Evolutionary conservation across 2,329 filamentous ascomycete genomes (phyloP), one percentile per base, ranked within the genome.

Genomic region (Metarhizium album): DNA sequence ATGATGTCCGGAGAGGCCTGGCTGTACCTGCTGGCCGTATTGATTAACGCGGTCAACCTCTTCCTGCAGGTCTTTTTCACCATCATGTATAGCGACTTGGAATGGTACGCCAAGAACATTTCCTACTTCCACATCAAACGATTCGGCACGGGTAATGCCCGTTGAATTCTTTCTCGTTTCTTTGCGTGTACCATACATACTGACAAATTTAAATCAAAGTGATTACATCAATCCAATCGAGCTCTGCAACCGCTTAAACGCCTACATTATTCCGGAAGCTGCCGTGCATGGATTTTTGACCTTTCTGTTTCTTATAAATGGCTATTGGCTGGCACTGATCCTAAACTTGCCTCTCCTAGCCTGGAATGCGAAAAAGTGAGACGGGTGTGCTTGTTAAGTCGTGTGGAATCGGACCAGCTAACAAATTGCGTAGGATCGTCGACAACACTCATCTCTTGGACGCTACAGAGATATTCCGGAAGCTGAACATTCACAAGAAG

Each of bases 201-300:
- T 33, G 45, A 5, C 16, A 3, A 14, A 13, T 13, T n/a, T n/a
- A n/a, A n/a, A 35, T 35, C 33, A 4, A 37, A 95, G 90, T 75
- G 93, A 98, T 75, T 98, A 98, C 74, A 98, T 98, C 76, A 98
- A 98, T 78, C 93, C 93, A 45, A 98, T 98, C 76, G 93, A 98
- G 64, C 90, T 98, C 59, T 98, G 93, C 86, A 98, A 98, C 84
- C 90, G 93, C 64, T 86, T 98, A 61, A 98, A 98, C 80, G 94
- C 91, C 69, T 98, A 98, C 77, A 98, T 98, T 69, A 85, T 98
- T 65, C 93, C 93, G 66, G 94, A 98, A 80, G 93, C 93, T 63
- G 91, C 89, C 59, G 91, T 98, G 57, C 94, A 98, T 70, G 91
- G 86, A 58, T 93, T 97, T 78, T 74, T 98, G 65, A 97, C 93